These are phyloP conservation scores for Saccharomycopsis microspora DNA, from an alignment of 805 yeast genomes.

Conservation along the genomic window DNA sequence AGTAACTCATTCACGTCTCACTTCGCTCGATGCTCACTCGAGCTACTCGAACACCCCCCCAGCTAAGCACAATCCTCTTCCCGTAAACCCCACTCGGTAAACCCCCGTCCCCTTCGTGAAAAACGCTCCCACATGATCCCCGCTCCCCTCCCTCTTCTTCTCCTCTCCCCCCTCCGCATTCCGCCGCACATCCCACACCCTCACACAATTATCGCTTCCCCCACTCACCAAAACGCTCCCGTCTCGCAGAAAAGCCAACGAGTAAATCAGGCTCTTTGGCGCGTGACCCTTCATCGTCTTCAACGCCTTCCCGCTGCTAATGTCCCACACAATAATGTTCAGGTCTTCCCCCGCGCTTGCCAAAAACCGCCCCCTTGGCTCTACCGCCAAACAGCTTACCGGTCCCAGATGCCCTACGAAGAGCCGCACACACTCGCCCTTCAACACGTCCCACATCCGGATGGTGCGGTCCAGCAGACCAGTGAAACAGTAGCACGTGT, in stretches of 20 bases:
- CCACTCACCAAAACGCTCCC: slow-evolving; percentile 86
- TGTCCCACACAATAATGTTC: slow-evolving; percentile 84
- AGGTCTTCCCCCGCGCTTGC: slow-evolving; percentile 94
- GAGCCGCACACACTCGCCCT: slow-evolving; percentile 82
- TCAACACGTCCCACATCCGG: slow-evolving; percentile 94
- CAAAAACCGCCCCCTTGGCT: slow-evolving; percentile 95
- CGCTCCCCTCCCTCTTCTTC: slow-evolving; percentile 32
- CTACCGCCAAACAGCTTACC: slow-evolving; percentile 71
- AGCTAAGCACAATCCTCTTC: slow-evolving; percentile 76
- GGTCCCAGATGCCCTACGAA: slow-evolving; percentile 93
- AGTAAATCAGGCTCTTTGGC: slow-evolving; percentile 60
- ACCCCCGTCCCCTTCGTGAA: slow-evolving; percentile 92
- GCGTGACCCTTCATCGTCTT: slow-evolving; percentile 96
- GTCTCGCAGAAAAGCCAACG: slow-evolving; percentile 74
- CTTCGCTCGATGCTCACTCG: background rate
- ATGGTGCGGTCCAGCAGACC: slow-evolving; percentile 94
- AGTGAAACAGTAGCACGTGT: slow-evolving; percentile 86
- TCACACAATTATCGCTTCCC: slow-evolving; percentile 83
- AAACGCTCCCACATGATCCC: slow-evolving; percentile 87
- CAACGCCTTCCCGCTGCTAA: slow-evolving; percentile 78
- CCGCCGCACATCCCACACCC: slow-evolving; percentile 92
- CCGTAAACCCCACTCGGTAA: slow-evolving; percentile 83
- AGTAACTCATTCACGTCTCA: too few relatives aligned
- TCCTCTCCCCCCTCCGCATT: slow-evolving; percentile 47
- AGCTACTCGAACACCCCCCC: slow-evolving; percentile 4